These are phyloP conservation scores for Phialophora tarda DNA, from an alignment of 2,329 filamentous ascomycete species.

Conservation along the genomic window DNA sequence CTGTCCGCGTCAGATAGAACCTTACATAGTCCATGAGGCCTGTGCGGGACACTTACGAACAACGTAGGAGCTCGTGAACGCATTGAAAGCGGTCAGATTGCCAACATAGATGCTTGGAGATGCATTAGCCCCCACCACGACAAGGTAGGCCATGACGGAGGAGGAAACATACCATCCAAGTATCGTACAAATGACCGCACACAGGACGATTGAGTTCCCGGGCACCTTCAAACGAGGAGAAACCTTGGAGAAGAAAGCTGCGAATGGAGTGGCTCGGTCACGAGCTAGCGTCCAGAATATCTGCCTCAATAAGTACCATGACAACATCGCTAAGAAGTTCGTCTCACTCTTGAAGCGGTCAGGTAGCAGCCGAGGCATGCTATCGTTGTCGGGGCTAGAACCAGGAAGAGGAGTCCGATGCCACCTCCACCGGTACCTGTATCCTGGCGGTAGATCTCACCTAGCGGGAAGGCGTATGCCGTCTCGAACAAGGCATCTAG, in stretches of 20 bases:
- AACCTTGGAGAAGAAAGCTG: constrained; percentile 56
- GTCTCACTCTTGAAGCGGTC: constrained; percentile 20
- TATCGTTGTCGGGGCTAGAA: constrained; percentile 55
- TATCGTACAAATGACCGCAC: constrained; percentile 56
- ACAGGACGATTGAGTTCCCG: constrained; percentile 61
- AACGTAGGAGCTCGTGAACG: constrained; percentile 63
- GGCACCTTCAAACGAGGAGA: constrained; percentile 56
- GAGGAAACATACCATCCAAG: constrained; percentile 52
- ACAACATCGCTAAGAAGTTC: background rate
- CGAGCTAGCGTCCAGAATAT: constrained; percentile 67
- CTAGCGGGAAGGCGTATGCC: constrained; percentile 62
- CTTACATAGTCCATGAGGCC: background rate
- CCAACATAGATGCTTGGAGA: constrained; percentile 58
- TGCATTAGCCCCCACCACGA: background rate
- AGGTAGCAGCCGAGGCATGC: constrained; percentile 24
- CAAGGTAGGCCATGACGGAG: background rate
- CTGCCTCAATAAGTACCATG: constrained; percentile 46
- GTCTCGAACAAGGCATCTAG: constrained; percentile 45
- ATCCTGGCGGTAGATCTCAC: constrained; percentile 68
- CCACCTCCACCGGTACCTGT: constrained; percentile 59
- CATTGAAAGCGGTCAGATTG: constrained; percentile 55
- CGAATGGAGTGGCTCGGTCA: constrained; percentile 63
- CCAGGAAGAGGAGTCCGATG: constrained; percentile 59
- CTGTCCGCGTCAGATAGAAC: constrained; percentile 42
- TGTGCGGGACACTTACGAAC: constrained; percentile 49